Evolutionary conservation across 129 eudicot genomes (phyloP).

Genomic region (Solidago caesia): DNA sequence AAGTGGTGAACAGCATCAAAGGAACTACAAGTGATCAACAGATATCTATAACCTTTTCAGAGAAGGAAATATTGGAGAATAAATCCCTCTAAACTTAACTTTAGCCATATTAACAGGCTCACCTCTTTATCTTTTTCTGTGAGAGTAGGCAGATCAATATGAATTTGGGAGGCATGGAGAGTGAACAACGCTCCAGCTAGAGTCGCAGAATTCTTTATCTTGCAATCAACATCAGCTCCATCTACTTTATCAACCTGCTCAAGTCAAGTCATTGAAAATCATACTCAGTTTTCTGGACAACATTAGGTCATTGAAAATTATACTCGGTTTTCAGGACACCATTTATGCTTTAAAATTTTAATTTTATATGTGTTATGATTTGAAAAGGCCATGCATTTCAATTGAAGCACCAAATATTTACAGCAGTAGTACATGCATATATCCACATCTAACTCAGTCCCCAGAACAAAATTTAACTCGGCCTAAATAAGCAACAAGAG

Average conservation of each 20-base stretch:
- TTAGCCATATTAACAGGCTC: constrained; percentile 1
- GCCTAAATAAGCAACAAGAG: constrained; percentile 3
- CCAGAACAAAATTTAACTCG: not conserved
- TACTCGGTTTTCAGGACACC: constrained; percentile 14
- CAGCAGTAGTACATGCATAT: not conserved
- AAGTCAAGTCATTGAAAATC: constrained; percentile 29
- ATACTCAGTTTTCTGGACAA: constrained; percentile 18
- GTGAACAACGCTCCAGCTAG: constrained; percentile 79
- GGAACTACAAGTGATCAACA: not conserved
- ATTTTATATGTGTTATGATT: constrained; percentile 2
- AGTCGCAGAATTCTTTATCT: constrained; percentile 84
- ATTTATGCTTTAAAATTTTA: constrained; percentile 8
- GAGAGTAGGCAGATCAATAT: constrained; percentile 84
- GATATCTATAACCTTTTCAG: not conserved
- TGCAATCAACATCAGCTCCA: constrained; percentile 77
- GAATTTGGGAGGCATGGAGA: constrained; percentile 83
- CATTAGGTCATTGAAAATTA: constrained; percentile 24
- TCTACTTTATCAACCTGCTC: constrained; percentile 73
- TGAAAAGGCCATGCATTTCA: not conserved
- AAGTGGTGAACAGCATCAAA: not conserved
- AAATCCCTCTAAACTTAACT: not conserved
- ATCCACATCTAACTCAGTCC: not conserved
- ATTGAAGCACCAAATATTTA: not conserved
- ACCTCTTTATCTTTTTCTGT: constrained; percentile 89
- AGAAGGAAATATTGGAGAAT: not conserved